Evolutionary conservation across 2,329 filamentous ascomycete genomes (phyloP), one percentile per base, ranked within the genome.

Genomic region (Sporothrix globosa): DNA sequence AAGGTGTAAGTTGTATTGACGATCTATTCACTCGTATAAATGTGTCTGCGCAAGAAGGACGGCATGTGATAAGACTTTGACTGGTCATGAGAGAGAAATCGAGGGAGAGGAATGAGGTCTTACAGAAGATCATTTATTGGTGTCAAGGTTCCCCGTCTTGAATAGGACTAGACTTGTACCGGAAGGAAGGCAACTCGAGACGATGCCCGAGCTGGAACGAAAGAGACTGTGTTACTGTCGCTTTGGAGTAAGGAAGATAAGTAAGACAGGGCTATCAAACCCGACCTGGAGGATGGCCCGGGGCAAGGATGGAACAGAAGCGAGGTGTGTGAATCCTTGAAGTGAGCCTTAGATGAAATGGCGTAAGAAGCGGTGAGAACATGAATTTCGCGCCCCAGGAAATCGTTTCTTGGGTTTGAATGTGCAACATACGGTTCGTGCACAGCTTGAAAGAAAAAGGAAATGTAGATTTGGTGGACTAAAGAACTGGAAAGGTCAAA

Each of bases 131-230:
- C 27, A 39, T 68, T 68, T 60, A 68, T 68, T 50, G 17, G 19
- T 34, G 7, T 24, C 11, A 34, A 11, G 39, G 19, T 13, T 34
- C 11, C 13, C 4, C n/a, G 14, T 58, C 13, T 13, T 46, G 6
- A 48, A 27, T 5, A 21, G 3, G 24, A 13, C 0, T 34, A 10
- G 24, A 30, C 66, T 48, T 13, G 21, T 14, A 34, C 21, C 3
- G 13, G 27, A 58, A 68, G 24, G 53, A 60, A 50, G 67, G 67
- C 67, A 68, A 68, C 41, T 68, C 67, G 67, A 68, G 50, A 56
- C 67, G 67, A 39, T 53, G 65, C 39, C 52, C 65, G 27, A 54
- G 30, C 30, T 56, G 30, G 65, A 44, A 24, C 60, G 19, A 21
- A 52, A 60, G 41, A 24, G 44, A 46, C n/a, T 60, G 67, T 68